Conservation (phyloP, 306 rosid species). For the Vachellia pachyceras region DNA sequence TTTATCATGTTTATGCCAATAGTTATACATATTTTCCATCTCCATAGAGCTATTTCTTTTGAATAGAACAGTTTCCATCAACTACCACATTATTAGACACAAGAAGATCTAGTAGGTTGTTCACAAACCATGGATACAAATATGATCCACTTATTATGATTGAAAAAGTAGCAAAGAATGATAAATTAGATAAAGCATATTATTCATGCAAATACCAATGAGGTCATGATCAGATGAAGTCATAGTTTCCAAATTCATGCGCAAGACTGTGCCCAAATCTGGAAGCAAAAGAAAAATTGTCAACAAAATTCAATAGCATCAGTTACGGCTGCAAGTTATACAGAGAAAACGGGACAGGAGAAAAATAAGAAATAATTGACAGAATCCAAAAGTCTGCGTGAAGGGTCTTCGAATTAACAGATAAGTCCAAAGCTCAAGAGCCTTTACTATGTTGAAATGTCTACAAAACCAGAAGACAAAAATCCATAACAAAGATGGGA, state of each 20-base stretch:
- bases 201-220: constrained; percentile 43
- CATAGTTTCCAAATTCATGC: constrained; percentile 48
- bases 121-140: background rate
- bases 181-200: constrained; percentile 6
- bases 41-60: background rate
- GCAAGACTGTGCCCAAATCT: constrained; percentile 42
- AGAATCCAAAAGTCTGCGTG: constrained; percentile 1
- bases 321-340: constrained; percentile 16
- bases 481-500: constrained; percentile 3
- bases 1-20: background rate
- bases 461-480: constrained; percentile 25
- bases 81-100: constrained; percentile 25
- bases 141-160: constrained; percentile 11
- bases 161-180: background rate
- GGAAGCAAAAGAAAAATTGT: constrained; percentile 42
- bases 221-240: constrained; percentile 43
- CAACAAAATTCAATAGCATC: constrained; percentile 31
- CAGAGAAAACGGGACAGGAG: constrained; percentile 5
- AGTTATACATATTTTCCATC: constrained; percentile 27
- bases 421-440: background rate
- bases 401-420: constrained; percentile 14
- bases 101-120: constrained; percentile 4
- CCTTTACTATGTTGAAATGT: background rate
- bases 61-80: constrained; percentile 14
- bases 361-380: constrained; percentile 9